Evolutionary conservation across 768 basidiomycete genomes (phyloP).

Genomic region (button mushroom (Agaricus bisporus)): DNA sequence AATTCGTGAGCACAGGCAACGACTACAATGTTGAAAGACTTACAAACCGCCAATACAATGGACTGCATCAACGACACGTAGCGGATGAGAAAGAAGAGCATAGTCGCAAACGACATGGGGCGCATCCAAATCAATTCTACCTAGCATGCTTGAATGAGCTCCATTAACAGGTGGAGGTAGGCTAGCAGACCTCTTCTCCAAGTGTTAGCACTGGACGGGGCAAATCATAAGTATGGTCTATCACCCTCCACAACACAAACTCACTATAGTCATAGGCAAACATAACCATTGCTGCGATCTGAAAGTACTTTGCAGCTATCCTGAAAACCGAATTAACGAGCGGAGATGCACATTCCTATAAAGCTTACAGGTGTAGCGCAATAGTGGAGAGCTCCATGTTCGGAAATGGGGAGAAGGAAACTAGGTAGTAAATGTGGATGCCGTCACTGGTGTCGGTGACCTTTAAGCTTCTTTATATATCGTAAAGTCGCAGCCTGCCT

Average conservation of each 20-base stretch:
- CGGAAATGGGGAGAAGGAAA: too few relatives aligned
- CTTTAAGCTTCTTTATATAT: too few relatives aligned
- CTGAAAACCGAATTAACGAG: background rate
- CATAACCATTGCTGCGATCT: slow-evolving; percentile 17
- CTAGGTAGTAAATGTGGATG: too few relatives aligned
- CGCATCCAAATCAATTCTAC: slow-evolving; percentile 24
- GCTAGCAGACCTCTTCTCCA: slow-evolving; percentile 7
- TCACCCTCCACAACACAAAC: background rate
- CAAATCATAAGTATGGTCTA: background rate
- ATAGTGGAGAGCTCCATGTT: too few relatives aligned
- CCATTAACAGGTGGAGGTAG: background rate
- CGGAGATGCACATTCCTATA: too few relatives aligned
- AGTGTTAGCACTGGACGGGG: slow-evolving; percentile 7
- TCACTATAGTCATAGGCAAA: slow-evolving; percentile 16
- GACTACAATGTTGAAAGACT: background rate
- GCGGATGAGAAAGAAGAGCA: slow-evolving; percentile 25
- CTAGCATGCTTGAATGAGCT: background rate
- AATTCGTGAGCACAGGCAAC: too few relatives aligned
- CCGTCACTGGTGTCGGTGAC: too few relatives aligned
- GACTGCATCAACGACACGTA: slow-evolving; percentile 23
- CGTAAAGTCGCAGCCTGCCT: too few relatives aligned
- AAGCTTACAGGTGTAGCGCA: too few relatives aligned
- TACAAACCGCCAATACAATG: slow-evolving; percentile 19
- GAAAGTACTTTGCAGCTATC: slow-evolving; percentile 15
- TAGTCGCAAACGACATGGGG: slow-evolving; percentile 17